Conservation (phyloP, 2,329 filamentous ascomycete species). For the Teratosphaeria destructans region DNA sequence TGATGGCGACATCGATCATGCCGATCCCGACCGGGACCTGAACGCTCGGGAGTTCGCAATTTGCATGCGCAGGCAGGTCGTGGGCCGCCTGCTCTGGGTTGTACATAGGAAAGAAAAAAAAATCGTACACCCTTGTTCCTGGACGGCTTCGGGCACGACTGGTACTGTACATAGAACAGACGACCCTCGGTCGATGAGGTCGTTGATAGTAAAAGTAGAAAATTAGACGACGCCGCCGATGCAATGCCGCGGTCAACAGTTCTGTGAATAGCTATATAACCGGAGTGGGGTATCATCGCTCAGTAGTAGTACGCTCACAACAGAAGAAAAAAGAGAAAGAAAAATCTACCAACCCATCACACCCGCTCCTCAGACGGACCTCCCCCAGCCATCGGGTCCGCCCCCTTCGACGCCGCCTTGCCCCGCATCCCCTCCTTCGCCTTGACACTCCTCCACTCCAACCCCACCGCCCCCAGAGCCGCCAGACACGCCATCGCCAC, state of each 20-base stretch:
- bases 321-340: not conserved
- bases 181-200: no score
- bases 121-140: no score
- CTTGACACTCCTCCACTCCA: constrained; percentile 21
- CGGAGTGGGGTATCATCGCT: not conserved
- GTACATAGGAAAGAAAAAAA: no score
- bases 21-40: not conserved
- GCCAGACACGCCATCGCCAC: constrained; percentile 9
- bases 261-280: not conserved
- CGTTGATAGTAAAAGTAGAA: no score
- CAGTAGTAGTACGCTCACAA: not conserved
- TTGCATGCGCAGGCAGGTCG: not conserved
- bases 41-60: not conserved
- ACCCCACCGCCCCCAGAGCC: constrained; percentile 14
- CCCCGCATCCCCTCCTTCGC: constrained; percentile 2
- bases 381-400: not conserved
- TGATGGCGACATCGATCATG: not conserved
- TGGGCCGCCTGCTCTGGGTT: not conserved
- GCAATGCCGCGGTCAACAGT: no score
- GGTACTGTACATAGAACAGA: no score
- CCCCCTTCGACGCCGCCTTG: not conserved
- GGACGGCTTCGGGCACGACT: no score
- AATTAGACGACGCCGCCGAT: no score
- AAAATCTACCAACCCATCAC: not conserved
- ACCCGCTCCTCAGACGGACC: not conserved